phyloP scores from a whole-genome alignment of 768 basidiomycete genomes.

The Leucocoprinus leucothites region DNA sequence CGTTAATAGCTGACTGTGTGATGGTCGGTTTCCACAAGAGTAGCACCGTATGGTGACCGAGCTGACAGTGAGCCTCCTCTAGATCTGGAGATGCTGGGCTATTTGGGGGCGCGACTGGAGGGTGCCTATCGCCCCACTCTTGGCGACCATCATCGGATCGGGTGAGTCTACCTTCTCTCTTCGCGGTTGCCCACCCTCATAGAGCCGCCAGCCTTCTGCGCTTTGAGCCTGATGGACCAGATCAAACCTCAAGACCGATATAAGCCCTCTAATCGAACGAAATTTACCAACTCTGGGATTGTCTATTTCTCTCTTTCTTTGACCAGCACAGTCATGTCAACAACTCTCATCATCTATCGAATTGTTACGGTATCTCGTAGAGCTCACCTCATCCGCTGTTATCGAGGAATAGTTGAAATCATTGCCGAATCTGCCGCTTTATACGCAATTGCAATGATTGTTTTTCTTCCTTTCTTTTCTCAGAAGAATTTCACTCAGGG shows the following conservation, averaged over 20 bases:
- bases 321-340: slow-evolving; percentile 3
- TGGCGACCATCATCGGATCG: background rate
- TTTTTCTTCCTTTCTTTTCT: slow-evolving; percentile 5
- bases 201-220: background rate
- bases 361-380: slow-evolving; percentile 1
- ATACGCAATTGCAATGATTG: slow-evolving; percentile 2
- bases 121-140: background rate
- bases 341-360: slow-evolving; percentile 1
- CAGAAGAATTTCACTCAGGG: slow-evolving; percentile 7
- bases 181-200: no score
- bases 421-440: slow-evolving; percentile 7
- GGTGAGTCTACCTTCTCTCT: background rate
- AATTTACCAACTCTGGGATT: background rate
- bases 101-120: slow-evolving; percentile 7
- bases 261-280: slow-evolving; percentile 1
- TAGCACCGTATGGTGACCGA: background rate
- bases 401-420: slow-evolving; percentile 4
- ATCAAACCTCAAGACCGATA: background rate
- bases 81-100: slow-evolving; percentile 10
- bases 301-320: slow-evolving; percentile 5
- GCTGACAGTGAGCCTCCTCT: background rate
- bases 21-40: background rate
- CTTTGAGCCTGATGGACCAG: slow-evolving; percentile 2
- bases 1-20: slow-evolving; percentile 5
- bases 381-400: background rate